Conservation (phyloP, 2,329 filamentous ascomycete species). For the Scleromitrula shiraiana region DNA sequence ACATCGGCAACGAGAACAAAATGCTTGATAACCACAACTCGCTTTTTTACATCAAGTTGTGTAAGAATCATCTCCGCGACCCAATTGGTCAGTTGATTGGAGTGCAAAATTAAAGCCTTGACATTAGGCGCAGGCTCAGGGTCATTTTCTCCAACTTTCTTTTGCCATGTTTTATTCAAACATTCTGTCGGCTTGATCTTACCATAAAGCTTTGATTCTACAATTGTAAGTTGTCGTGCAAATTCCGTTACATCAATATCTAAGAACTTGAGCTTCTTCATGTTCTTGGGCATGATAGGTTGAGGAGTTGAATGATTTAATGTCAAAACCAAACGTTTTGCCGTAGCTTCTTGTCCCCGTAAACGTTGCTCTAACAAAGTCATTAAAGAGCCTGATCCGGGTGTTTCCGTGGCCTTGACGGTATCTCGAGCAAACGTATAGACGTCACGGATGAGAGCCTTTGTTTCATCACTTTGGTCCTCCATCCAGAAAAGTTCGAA, state of each 20-base stretch:
- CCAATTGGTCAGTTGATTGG: slow-evolving; percentile 98
- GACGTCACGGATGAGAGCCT: slow-evolving; percentile 77
- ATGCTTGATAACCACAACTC: slow-evolving; percentile 96
- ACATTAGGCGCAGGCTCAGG: slow-evolving; percentile 87
- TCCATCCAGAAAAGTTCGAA: slow-evolving; percentile 99
- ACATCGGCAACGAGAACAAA: slow-evolving; percentile 96
- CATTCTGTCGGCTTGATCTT: slow-evolving; percentile 96
- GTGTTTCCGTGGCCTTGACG: slow-evolving; percentile 87
- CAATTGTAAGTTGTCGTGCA: slow-evolving; percentile 93
- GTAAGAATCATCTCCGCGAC: slow-evolving; percentile 98
- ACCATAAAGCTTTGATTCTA: slow-evolving; percentile 87
- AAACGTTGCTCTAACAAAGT: slow-evolving; percentile 82
- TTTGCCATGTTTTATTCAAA: slow-evolving; percentile 98
- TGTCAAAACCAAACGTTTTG: slow-evolving; percentile 80
- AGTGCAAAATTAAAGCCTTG: slow-evolving; percentile 92
- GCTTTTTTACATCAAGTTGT: slow-evolving; percentile 89
- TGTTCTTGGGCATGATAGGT: slow-evolving; percentile 94
- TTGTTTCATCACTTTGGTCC: slow-evolving; percentile 73
- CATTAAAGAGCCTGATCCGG: slow-evolving; percentile 77
- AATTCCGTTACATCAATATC: slow-evolving; percentile 96
- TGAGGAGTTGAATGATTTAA: slow-evolving; percentile 73
- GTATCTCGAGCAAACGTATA: slow-evolving; percentile 87
- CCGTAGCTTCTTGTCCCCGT: slow-evolving; percentile 77
- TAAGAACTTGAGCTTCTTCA: slow-evolving; percentile 98
- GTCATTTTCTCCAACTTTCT: slow-evolving; percentile 76